Conservation (phyloP, 225 moss, liverwort and hornwort species). For the Bryum argenteum region DNA sequence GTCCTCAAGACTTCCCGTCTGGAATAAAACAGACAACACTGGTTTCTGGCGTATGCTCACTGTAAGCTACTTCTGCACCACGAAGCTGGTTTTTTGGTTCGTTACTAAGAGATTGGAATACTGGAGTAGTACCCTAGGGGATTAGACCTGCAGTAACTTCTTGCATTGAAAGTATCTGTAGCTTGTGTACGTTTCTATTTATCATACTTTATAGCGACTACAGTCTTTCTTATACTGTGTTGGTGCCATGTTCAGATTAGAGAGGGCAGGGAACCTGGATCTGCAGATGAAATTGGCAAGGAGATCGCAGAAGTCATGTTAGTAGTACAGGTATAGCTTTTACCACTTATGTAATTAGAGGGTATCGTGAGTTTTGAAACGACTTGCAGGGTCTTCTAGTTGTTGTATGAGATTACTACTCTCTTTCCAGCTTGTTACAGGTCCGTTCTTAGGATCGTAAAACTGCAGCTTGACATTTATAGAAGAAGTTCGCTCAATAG, state of each 20-base stretch:
- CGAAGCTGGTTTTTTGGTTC: not conserved
- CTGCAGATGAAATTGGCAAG: conserved; percentile 49
- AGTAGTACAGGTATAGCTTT: conserved; percentile 74
- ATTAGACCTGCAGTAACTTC: not conserved
- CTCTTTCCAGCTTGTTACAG: conserved; percentile 7
- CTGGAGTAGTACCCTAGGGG: not conserved
- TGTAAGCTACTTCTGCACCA: conserved; percentile 50
- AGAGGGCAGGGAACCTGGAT: conserved; percentile 76
- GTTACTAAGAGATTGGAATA: not conserved
- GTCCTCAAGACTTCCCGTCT: conserved; percentile 83
- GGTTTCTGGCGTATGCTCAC: conserved; percentile 97
- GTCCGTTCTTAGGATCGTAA: not conserved
- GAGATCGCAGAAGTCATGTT: conserved; percentile 86
- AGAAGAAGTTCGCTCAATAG: not conserved
- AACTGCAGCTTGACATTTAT: not conserved
- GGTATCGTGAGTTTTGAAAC: not conserved
- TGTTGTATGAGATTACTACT: not conserved
- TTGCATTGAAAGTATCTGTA: not conserved
- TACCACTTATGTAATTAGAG: conserved; percentile 8
- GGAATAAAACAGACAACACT: conserved; percentile 87
- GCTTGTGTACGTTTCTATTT: conserved; percentile 16
- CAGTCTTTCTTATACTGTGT: not conserved
- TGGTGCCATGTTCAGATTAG: conserved; percentile 67
- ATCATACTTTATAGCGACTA: not conserved
- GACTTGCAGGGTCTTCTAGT: not conserved